phyloP scores from a whole-genome alignment of 441 rosid genomes.

The Manihot esculenta region DNA sequence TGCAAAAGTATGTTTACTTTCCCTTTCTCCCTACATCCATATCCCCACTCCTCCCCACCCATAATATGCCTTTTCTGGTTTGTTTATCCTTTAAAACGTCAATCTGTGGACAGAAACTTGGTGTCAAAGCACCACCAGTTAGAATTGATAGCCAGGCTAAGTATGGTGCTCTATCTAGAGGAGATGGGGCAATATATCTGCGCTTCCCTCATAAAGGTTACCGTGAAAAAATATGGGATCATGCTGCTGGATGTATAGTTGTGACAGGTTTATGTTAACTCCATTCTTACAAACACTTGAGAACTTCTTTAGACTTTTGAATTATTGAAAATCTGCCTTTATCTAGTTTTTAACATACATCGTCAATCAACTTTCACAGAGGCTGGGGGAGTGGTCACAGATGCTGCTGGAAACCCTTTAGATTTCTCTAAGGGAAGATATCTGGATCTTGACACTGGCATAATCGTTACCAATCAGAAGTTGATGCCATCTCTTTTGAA shows the following conservation, averaged over 20 bases:
- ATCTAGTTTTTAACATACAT: neutral
- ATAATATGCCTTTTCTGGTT: neutral
- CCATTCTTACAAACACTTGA: neutral
- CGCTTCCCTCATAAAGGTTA: constrained; percentile 83
- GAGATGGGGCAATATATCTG: constrained; percentile 88
- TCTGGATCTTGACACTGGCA: constrained; percentile 70
- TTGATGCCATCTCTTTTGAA: constrained; percentile 70
- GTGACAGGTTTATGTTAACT: constrained; percentile 51
- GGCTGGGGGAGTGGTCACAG: constrained; percentile 81
- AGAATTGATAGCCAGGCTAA: constrained; percentile 96
- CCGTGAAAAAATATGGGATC: constrained; percentile 94
- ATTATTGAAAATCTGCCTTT: neutral
- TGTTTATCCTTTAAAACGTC: constrained; percentile 1
- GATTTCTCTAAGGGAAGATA: constrained; percentile 83
- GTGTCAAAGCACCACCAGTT: constrained; percentile 84
- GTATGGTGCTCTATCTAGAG: constrained; percentile 84
- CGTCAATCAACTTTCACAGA: constrained; percentile 50
- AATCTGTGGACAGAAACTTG: constrained; percentile 66
- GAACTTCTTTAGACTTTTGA: neutral
- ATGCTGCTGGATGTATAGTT: constrained; percentile 88
- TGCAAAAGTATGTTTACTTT: constrained; percentile 52
- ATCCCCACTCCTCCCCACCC: neutral
- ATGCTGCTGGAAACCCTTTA: constrained; percentile 72
- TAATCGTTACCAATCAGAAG: constrained; percentile 77
- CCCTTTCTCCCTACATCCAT: neutral